Evolutionary conservation across 371 early-diverging fungal species (phyloP), one percentile per base, ranked within the genome.

Genomic region (Fennellomyces sp.): DNA sequence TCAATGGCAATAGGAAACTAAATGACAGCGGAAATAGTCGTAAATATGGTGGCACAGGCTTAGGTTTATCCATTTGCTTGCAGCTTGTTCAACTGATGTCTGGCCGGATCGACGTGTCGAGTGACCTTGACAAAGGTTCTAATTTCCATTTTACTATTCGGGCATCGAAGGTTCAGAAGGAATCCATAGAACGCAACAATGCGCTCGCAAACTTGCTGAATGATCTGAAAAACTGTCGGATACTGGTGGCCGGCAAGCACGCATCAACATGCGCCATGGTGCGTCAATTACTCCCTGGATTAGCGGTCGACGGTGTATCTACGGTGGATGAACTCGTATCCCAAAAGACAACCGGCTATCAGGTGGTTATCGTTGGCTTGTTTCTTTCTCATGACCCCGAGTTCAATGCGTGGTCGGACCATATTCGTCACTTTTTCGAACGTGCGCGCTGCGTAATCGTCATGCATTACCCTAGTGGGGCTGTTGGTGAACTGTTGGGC

Each of bases 1-100:
- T n/a, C n/a, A n/a, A n/a, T n/a, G n/a, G n/a, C n/a, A n/a, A n/a
- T n/a, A n/a, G n/a, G n/a, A 23, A 27, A 2, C 2, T 6, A 7
- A 15, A 21, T 17, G 15, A 6, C 36, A 10, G 55, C n/a, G n/a
- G n/a, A n/a, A n/a, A n/a, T n/a, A 74, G 70, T 11, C 81, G 85
- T 28, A 82, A 78, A 59, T 86, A 82, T 61, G 86, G 86, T 28
- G 88, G 88, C 10, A 85, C 85, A 2, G 88, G 88, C 7, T 64
- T 88, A 15, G 88, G 88, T 0, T 66, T 88, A 3, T 76, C 81
- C 19, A 86, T 88, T 31, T 81, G 80, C 55, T 61, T 80, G 10
- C 78, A 80, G 50, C 54, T 88, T 21, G 81, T 83, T 5, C 60
- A 79, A 11, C 69, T 82, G 2, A 83, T 86, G 86, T 59, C 76